Evolutionary conservation across 805 yeast species (phyloP).

Genomic region (Saturnispora galanensis): DNA sequence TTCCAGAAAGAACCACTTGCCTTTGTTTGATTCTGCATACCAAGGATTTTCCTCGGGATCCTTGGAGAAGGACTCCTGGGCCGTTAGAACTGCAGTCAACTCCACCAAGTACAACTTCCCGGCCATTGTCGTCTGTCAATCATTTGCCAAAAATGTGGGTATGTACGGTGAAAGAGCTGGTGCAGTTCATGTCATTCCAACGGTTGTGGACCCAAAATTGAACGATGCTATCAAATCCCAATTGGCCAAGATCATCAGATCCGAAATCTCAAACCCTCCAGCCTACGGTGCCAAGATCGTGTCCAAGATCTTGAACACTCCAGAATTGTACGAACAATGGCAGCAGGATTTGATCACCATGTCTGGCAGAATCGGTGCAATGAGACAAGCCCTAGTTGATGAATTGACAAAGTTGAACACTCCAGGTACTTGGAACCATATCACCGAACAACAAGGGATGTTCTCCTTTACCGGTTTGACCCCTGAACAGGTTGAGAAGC

Average conservation of each 20-base stretch:
- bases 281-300: slow-evolving; percentile 93
- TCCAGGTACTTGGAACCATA: slow-evolving; percentile 91
- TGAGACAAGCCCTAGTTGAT: slow-evolving; percentile 63
- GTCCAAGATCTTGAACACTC: slow-evolving; percentile 56
- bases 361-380: slow-evolving; percentile 72
- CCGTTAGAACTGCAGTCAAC: slow-evolving; percentile 57
- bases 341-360: slow-evolving; percentile 70
- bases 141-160: slow-evolving; percentile 94
- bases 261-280: slow-evolving; percentile 90
- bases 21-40: slow-evolving; percentile 88
- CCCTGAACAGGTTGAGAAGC: slow-evolving; percentile 63
- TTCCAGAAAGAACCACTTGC: slow-evolving; percentile 55
- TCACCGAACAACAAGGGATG: slow-evolving; percentile 89
- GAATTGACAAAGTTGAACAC: slow-evolving; percentile 55
- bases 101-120: slow-evolving; percentile 41
- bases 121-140: slow-evolving; percentile 68
- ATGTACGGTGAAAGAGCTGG: slow-evolving; percentile 98
- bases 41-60: slow-evolving; percentile 96
- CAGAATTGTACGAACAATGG: slow-evolving; percentile 73
- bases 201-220: slow-evolving; percentile 32
- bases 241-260: slow-evolving; percentile 62
- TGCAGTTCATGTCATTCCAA: slow-evolving; percentile 68
- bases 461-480: slow-evolving; percentile 87
- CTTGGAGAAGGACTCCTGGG: slow-evolving; percentile 73
- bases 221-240: slow-evolving; percentile 62